These are phyloP conservation scores for Loxodes magnus DNA, from an alignment of 73 alveolate species.

Conservation along the genomic window DNA sequence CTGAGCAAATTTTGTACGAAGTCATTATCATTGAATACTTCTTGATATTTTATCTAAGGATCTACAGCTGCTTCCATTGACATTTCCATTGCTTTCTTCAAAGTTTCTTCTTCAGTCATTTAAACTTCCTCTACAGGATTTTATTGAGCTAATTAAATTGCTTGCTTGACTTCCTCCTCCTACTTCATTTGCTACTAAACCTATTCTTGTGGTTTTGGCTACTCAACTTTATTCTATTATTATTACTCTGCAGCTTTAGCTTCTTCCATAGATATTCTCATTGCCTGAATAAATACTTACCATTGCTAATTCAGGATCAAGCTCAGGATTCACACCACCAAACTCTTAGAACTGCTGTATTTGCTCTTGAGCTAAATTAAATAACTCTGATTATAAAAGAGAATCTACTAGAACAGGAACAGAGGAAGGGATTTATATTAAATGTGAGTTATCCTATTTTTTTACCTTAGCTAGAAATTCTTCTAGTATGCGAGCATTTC, in stretches of 20 bases:
- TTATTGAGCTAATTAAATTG: constrained; percentile 8
- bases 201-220: constrained; percentile 22
- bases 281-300: too few species aligned
- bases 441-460: constrained; percentile 50
- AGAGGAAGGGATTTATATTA: constrained; percentile 74
- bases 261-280: constrained; percentile 43
- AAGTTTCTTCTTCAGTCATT: constrained; percentile 6
- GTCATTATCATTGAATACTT: constrained; percentile 26
- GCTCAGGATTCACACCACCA: constrained; percentile 76
- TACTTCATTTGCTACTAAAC: constrained; percentile 24
- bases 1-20: not conserved
- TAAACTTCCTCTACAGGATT: constrained; percentile 4
- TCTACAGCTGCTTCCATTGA: constrained; percentile 4
- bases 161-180: constrained; percentile 8
- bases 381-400: constrained; percentile 17
- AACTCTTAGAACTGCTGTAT: constrained; percentile 16
- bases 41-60: constrained; percentile 6
- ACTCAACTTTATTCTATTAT: constrained; percentile 15
- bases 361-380: constrained; percentile 3
- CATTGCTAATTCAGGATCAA: constrained; percentile 75
- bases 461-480: constrained; percentile 52
- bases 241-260: constrained; percentile 33
- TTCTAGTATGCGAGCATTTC: constrained; percentile 37
- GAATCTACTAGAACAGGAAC: constrained; percentile 51
- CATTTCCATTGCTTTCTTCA: constrained; percentile 1